Evolutionary conservation across 495 filamentous ascomycete genomes (phyloP), one percentile per base, ranked within the genome.

Genomic region (Amniculicola lignicola): DNA sequence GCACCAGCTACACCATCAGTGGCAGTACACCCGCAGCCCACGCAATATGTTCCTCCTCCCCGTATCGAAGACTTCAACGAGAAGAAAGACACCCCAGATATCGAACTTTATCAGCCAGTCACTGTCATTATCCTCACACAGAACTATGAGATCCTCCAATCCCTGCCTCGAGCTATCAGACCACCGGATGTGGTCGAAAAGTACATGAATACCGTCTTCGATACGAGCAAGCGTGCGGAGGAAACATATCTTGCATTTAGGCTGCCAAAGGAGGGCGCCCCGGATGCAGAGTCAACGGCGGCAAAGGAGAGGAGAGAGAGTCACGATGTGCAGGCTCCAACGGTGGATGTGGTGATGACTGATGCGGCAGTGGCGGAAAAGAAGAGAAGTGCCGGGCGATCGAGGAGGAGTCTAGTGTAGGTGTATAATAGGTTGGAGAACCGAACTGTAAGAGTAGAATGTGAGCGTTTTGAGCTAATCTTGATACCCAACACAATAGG

Each of bases 71-170:
- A 61, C 25, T 61, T 61, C 18, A 51, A 61, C 38, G 57, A 53
- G 29, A 62, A 35, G 62, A 54, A 42, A 16, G 62, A 59, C 36
- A 42, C 53, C 9, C 48, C 57, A 23, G 54, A 59, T 22, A 55
- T 61, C n/a, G 52, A 54, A 15, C 36, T 93, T 71, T 96, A 94
- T 68, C 89, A 96, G 62, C 89, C 92, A 2, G 76, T 96, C 24
- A 96, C 93, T 0, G 81, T 95, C 48, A 83, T 88, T 40, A 77
- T 95, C 38, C 79, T 80, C 56, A 77, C 84, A 16, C 72, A 77
- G 15, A 78, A 81, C 40, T 75, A 80, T 7, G 78, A 80, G 51
- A 74, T 86, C 33, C 78, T 94, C 4, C 85, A 90, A 39, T 78
- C 82, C n/a, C 68, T 96, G n/a, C 74, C 78, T 28, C 81, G 82